Evolutionary conservation across 371 early-diverging fungal genomes (phyloP).

Genomic region (Rhizomucor miehei): DNA sequence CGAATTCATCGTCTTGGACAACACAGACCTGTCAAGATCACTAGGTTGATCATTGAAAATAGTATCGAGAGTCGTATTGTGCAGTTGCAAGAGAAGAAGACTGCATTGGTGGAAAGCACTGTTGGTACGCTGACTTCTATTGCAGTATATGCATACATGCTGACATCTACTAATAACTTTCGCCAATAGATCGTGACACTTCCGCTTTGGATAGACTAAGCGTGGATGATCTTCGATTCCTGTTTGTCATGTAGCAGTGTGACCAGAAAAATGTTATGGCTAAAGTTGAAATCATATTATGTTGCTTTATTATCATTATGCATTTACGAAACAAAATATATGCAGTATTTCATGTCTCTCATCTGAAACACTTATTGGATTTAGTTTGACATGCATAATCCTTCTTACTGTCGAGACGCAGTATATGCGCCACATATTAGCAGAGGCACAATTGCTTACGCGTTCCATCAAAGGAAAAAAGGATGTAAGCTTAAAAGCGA

Average conservation of each 20-base stretch:
- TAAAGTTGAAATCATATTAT: no score
- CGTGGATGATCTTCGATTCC: conserved; percentile 83
- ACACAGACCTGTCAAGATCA: conserved; percentile 84
- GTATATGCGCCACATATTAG: no score
- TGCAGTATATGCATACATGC: not conserved
- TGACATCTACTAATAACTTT: not conserved
- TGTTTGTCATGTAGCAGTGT: conserved; percentile 79
- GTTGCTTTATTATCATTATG: no score
- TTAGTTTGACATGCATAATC: no score
- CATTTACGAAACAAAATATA: no score
- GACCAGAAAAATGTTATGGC: no score
- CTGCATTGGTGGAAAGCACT: conserved; percentile 85
- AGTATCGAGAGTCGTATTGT: conserved; percentile 94
- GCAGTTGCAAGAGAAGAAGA: conserved; percentile 94
- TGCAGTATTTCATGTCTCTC: no score
- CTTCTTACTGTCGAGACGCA: no score
- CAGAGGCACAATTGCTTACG: no score
- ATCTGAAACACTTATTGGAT: no score
- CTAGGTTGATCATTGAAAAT: conserved; percentile 91
- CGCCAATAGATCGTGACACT: conserved; percentile 38
- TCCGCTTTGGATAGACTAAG: conserved; percentile 66
- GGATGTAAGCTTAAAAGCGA: no score
- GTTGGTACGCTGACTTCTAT: conserved; percentile 66
- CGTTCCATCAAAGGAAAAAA: no score
- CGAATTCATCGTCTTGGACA: conserved; percentile 93